Percentiles rank a stretch among this genome's conserved stretches.
phyloP scores from a whole-genome alignment of 2,329 filamentous ascomycete species.

The Trichoderma sp. region DNA sequence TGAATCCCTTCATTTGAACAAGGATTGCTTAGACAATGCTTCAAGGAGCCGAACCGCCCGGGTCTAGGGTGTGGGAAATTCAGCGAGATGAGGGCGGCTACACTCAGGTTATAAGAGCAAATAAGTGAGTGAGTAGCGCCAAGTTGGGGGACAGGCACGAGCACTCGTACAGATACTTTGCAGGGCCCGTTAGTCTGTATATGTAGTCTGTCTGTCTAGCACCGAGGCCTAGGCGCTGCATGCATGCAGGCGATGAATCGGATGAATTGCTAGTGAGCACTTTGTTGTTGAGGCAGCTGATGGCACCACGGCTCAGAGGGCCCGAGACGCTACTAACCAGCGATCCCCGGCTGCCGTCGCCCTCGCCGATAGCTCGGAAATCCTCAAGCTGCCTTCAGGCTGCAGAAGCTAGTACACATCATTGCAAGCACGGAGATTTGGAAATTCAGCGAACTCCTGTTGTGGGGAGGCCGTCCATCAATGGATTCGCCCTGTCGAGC shows the following conservation, averaged over 20 bases:
- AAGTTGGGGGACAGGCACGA: not conserved
- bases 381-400: not conserved
- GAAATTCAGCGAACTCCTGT: not conserved
- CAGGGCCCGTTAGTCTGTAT: not conserved
- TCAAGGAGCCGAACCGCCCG: conserved; percentile 5
- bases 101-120: conserved; percentile 3
- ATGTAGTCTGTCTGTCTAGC: not conserved
- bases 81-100: conserved; percentile 20
- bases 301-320: not conserved
- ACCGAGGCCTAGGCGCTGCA: not conserved
- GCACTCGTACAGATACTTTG: not conserved
- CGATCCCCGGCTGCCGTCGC: not conserved
- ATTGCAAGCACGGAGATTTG: not conserved
- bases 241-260: conserved; percentile 13
- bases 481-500: not conserved
- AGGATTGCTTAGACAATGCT: conserved; percentile 13
- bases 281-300: conserved; percentile 12
- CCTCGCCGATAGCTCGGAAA: conserved; percentile 19
- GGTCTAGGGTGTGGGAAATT: conserved; percentile 16
- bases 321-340: not conserved
- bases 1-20: conserved; percentile 15
- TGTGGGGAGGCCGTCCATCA: not conserved
- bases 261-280: conserved; percentile 2
- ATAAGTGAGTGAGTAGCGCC: not conserved
- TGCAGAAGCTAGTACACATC: not conserved